Base-by-base conservation (phyloP, 306 rosid genomes). In the Citrullus mucosospermus region DNA sequence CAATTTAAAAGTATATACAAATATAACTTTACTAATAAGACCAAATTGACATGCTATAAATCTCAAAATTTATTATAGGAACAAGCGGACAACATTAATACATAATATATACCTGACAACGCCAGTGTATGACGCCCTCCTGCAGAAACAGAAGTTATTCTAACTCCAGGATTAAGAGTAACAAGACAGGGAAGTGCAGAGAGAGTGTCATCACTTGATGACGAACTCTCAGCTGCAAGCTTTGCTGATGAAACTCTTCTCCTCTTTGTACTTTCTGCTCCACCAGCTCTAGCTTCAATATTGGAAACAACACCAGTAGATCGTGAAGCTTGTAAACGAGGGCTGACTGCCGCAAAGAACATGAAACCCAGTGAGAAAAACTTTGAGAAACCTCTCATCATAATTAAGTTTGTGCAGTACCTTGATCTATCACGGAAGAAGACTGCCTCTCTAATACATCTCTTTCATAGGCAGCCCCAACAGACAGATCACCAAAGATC, bases 71-170 rank as follows among this genome's bases (percentile, higher is more conserved):
- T 15, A 69, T 44, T 5, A 43, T 4, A 13, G 75, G 30, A 44
- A 69, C 75, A 25, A 25, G 57, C 13, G 57, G 67, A 56, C 56
- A 76, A 36, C 36, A 51, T 68, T 68, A 74, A 62, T 77, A 38
- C 78, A 62, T 53, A 75, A 62, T 68, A 55, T 25, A 67, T 54
- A 93, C 98, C 96, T 72, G 98, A 93, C 80, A 93, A 84, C 57
- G 89, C 94, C 51, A 93, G 80, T 58, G 94, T 90, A 80, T 93
- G 98, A 77, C 98, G 97, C 56, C 98, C 98, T 68, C 98, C 98
- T 18, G 98, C 94, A 78, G 98, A 93, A 78, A 93, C 98, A 59
- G 84, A 75, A 63, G 91, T 62, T 85, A 93, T 92, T 84, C 91
- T 88, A 50, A 93, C 81, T 36, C 98, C 97, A 1, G 94, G 91